Conservation (phyloP, 1,284 basidiomycete genomes). For the Trichosporon inkin region DNA sequence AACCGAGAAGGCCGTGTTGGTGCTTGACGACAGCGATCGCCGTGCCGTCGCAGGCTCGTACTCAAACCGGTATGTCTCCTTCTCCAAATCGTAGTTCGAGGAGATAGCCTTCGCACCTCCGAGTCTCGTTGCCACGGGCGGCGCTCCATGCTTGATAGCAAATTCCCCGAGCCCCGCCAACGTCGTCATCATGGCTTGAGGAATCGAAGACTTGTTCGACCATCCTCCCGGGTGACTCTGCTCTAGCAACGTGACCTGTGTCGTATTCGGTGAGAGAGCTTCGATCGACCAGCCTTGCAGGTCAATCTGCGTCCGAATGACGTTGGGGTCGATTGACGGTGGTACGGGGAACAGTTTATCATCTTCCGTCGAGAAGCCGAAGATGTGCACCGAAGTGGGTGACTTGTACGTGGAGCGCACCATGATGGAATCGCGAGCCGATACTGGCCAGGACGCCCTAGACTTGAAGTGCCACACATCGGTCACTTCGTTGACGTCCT, state of each 20-base stretch:
- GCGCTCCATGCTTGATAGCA: slow-evolving; percentile 89
- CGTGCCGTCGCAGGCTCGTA: slow-evolving; percentile 68
- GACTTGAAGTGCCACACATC: slow-evolving; percentile 87
- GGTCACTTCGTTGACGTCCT: slow-evolving; percentile 87
- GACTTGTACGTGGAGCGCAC: slow-evolving; percentile 97
- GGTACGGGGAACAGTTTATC: slow-evolving; percentile 77
- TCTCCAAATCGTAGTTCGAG: slow-evolving; percentile 82
- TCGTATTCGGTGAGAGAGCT: slow-evolving; percentile 89
- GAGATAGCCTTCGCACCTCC: slow-evolving; percentile 69
- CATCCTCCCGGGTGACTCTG: slow-evolving; percentile 97
- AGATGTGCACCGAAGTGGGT: slow-evolving; percentile 88
- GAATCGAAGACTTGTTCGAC: slow-evolving; percentile 91
- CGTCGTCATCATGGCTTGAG: slow-evolving; percentile 80
- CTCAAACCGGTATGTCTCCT: slow-evolving; percentile 73
- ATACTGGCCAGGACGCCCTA: slow-evolving; percentile 84
- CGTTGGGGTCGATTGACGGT: slow-evolving; percentile 60
- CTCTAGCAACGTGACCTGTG: slow-evolving; percentile 87
- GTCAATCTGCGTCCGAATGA: slow-evolving; percentile 91
- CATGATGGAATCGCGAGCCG: slow-evolving; percentile 85
- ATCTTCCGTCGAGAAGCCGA: slow-evolving; percentile 91
- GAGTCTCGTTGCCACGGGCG: slow-evolving; percentile 80
- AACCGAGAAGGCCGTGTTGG: slow-evolving; percentile 36
- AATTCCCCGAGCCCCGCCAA: slow-evolving; percentile 89
- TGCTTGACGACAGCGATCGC: slow-evolving; percentile 50
- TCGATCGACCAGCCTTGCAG: slow-evolving; percentile 97